phyloP scores from a whole-genome alignment of 345 rosid genomes.

The Eucalyptus leucophloia region DNA sequence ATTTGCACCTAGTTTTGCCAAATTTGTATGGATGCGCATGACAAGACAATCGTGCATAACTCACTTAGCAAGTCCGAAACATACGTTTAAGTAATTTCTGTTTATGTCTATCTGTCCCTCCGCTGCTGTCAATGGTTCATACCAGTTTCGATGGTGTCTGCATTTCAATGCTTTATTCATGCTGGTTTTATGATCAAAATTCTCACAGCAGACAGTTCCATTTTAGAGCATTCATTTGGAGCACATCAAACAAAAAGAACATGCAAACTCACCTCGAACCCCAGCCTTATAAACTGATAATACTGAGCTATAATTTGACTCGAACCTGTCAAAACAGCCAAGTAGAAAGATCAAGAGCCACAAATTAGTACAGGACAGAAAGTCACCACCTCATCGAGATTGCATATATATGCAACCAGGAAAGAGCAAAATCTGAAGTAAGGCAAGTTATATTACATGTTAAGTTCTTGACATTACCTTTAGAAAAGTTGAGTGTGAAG shows the following conservation, averaged over 20 bases:
- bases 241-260: background rate
- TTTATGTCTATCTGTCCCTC: background rate
- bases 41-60: background rate
- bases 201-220: background rate
- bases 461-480: constrained; percentile 4
- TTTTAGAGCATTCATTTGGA: background rate
- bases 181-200: background rate
- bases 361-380: background rate
- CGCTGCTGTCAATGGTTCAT: background rate
- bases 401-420: background rate
- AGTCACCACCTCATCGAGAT: background rate
- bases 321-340: constrained; percentile 29
- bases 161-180: background rate
- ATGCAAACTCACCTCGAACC: constrained; percentile 22
- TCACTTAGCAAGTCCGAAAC: background rate
- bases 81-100: background rate
- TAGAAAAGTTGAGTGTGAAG: constrained; percentile 47
- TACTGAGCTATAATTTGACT: constrained; percentile 86
- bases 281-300: constrained; percentile 71
- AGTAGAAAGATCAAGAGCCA: background rate
- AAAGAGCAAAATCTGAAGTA: background rate
- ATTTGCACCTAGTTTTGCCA: background rate
- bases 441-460: background rate
- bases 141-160: background rate
- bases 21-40: background rate